Evolutionary conservation across 768 basidiomycete genomes (phyloP).

Genomic region (Suillus subluteus): DNA sequence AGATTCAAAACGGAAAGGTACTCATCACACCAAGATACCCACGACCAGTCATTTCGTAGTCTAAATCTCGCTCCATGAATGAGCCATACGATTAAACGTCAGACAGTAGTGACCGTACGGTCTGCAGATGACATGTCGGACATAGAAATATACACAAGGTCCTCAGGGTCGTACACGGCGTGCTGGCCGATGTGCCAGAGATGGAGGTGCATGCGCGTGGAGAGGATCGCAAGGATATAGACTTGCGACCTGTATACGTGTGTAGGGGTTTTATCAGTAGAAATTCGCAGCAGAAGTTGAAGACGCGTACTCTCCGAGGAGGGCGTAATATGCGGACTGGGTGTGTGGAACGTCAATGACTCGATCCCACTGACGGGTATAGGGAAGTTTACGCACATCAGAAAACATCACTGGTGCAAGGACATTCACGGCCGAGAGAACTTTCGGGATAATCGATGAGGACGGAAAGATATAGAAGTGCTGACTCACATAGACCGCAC

Average conservation of each 20-base stretch:
- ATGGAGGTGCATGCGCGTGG: slow-evolving; percentile 1
- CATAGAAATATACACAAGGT: neutral
- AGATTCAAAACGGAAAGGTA: neutral
- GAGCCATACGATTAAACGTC: neutral
- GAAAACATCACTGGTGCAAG: neutral
- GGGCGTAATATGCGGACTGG: neutral
- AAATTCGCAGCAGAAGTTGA: neutral
- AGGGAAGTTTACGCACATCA: neutral
- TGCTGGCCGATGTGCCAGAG: neutral
- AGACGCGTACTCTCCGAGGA: neutral
- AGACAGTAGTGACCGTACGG: neutral
- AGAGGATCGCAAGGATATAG: neutral
- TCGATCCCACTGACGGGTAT: neutral
- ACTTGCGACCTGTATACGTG: neutral
- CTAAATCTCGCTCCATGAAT: neutral
- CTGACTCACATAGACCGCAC: neutral
- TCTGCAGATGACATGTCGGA: neutral
- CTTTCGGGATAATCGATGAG: neutral
- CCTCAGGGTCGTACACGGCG: neutral
- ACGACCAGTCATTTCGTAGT: neutral
- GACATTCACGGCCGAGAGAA: neutral
- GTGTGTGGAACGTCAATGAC: neutral
- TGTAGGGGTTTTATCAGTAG: neutral
- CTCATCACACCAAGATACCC: neutral
- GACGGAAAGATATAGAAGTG: neutral